Conservation (phyloP, 345 rosid species). For the Citrus medica region DNA sequence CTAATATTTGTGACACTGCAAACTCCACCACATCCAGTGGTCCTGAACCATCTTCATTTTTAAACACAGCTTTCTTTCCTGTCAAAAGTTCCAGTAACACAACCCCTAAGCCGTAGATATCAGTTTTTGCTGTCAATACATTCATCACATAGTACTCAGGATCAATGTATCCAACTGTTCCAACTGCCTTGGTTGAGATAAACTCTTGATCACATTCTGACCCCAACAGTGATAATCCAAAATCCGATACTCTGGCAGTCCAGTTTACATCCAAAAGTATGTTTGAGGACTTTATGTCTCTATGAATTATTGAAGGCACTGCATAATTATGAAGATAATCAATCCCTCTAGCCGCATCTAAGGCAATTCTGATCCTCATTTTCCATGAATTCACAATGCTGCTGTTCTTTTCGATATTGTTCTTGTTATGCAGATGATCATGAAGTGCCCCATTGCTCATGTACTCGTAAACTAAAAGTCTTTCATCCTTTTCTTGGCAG, state of each 20-base stretch:
- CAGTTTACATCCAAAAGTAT: conserved; percentile 51
- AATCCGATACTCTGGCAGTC: conserved; percentile 63
- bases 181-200: conserved; percentile 46
- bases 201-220: conserved; percentile 39
- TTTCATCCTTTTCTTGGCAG: conserved; percentile 58
- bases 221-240: conserved; percentile 53
- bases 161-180: conserved; percentile 71
- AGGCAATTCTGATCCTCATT: conserved; percentile 55
- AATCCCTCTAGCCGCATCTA: conserved; percentile 59
- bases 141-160: conserved; percentile 60
- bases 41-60: conserved; percentile 21
- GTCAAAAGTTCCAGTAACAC: conserved; percentile 58
- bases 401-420: conserved; percentile 16
- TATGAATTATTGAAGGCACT: conserved; percentile 61
- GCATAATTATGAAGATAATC: conserved; percentile 66
- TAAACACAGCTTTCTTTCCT: conserved; percentile 53
- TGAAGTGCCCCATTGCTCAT: conserved; percentile 58
- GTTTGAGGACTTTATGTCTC: conserved; percentile 74
- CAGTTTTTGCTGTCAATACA: conserved; percentile 50
- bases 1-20: conserved; percentile 29
- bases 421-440: conserved; percentile 46
- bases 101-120: conserved; percentile 63
- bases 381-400: conserved; percentile 55
- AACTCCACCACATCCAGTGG: conserved; percentile 44
- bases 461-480: conserved; percentile 59